Evolutionary conservation across 306 rosid species (phyloP), one percentile per base, ranked within the genome.

Genomic region (Oxytropis ochrocephala): DNA sequence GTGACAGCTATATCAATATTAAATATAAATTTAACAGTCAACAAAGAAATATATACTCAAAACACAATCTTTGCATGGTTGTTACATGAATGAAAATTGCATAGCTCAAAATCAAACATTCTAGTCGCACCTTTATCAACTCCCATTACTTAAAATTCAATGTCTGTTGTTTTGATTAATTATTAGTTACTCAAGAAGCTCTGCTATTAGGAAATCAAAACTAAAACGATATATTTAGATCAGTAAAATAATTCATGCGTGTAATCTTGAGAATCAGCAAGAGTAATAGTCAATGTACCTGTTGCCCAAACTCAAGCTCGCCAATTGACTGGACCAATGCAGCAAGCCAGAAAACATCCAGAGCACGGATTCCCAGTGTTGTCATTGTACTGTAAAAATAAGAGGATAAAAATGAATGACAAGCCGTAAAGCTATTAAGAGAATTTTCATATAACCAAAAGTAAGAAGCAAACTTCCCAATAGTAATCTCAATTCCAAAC

Each of bases 281-380:
- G 48, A 36, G 54, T 36, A 52, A 64, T 30, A 74, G 75, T 78
- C 24, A 53, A 79, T 67, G 68, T 66, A 94, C 98, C 97, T 91
- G 98, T 78, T 91, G 92, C 80, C 96, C 97, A 64, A 94, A 91
- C 80, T 90, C 98, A 62, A 94, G 96, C 79, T 88, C 92, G 8
- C 98, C 98, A 47, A 88, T 86, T 12, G 98, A 88, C 82, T 91
- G 96, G 78, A 91, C 87, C 75, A 91, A 60, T 49, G 96, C 88
- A 84, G 94, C 90, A 78, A 94, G 96, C 98, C 98, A 94, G 85
- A 88, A 94, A 60, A 85, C 96, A 73, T 94, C 98, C 17, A n/a
- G 98, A 94, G 84, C 85, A 94, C 18, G 89, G 90, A 77, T 91
- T 94, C 49, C 97, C 97, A 32, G 78, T 91, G 84, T 94, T 94